Evolutionary conservation across 2,329 filamentous ascomycete species (phyloP).

Genomic region (Escovopsis weberi): DNA sequence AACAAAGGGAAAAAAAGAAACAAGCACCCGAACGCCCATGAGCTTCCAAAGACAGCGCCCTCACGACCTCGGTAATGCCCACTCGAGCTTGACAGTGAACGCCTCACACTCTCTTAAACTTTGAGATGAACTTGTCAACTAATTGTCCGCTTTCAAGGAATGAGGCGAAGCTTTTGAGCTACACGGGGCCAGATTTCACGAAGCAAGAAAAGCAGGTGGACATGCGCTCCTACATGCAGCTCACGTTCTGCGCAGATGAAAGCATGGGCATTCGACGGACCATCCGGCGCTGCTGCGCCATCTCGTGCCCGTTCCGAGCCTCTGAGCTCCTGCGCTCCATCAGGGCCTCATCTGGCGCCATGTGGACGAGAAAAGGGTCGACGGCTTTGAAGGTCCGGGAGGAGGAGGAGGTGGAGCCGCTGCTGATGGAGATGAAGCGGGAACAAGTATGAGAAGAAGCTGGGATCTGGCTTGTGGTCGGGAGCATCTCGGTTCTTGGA

Average conservation of each 20-base stretch:
- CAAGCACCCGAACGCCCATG: too few relatives aligned
- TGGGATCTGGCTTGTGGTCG: slow-evolving; percentile 12
- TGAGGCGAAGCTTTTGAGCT: too few relatives aligned
- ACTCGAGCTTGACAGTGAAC: too few relatives aligned
- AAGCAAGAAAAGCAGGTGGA: too few relatives aligned
- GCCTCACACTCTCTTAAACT: too few relatives aligned
- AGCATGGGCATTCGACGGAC: too few relatives aligned
- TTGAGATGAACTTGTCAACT: too few relatives aligned
- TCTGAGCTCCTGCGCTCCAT: slow-evolving; percentile 1
- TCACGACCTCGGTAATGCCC: too few relatives aligned
- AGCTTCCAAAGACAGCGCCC: too few relatives aligned
- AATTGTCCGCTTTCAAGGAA: too few relatives aligned
- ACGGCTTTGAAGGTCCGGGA: background rate
- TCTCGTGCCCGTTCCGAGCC: slow-evolving; percentile 1
- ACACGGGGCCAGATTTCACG: too few relatives aligned
- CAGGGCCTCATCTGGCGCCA: slow-evolving; percentile 7
- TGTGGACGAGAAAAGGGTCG: slow-evolving; percentile 3
- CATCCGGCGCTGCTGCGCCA: background rate
- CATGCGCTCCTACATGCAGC: slow-evolving; percentile 2
- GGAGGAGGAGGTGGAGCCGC: slow-evolving; percentile 11
- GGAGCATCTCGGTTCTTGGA: slow-evolving; percentile 7
- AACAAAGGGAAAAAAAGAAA: too few relatives aligned
- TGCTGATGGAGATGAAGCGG: slow-evolving; percentile 7
- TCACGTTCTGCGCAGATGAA: background rate
- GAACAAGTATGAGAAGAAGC: background rate